Percentiles rank a stretch among this genome's conserved stretches.
Evolutionary conservation across 176 grass and related monocot species (phyloP).

Genomic region (Leersia perrieri): DNA sequence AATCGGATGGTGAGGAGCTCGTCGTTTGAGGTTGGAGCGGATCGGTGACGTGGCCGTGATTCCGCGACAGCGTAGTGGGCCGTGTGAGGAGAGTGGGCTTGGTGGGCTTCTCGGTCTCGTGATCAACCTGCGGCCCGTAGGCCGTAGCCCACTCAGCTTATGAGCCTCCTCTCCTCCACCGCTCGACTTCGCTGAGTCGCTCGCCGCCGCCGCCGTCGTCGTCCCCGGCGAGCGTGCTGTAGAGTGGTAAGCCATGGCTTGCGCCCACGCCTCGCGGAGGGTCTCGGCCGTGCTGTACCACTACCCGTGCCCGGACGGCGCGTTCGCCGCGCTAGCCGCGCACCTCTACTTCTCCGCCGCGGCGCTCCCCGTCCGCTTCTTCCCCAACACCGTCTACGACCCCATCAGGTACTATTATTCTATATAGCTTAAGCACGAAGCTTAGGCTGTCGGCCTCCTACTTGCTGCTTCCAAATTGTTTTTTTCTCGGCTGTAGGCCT

Average conservation of each 20-base stretch:
- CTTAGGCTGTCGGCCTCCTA: neutral
- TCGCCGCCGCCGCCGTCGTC: neutral
- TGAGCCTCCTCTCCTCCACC: neutral
- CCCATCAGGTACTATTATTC: slow-evolving; percentile 67
- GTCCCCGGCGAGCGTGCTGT: neutral
- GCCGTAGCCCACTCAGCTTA: neutral
- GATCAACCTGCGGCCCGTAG: neutral
- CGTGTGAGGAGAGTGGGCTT: neutral
- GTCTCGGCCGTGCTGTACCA: slow-evolving; percentile 85
- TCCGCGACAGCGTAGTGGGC: too few species aligned
- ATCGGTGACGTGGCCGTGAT: slow-evolving; percentile 43
- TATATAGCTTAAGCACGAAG: neutral
- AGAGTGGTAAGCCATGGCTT: slow-evolving; percentile 15
- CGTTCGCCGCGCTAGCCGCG: slow-evolving; percentile 83
- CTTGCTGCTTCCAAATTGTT: neutral
- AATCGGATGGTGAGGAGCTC: neutral
- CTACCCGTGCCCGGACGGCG: slow-evolving; percentile 93
- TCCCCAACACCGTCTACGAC: slow-evolving; percentile 89
- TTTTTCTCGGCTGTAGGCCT: neutral
- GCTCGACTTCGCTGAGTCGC: neutral
- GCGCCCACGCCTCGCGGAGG: slow-evolving; percentile 33
- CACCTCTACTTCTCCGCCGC: slow-evolving; percentile 91
- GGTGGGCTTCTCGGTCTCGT: neutral
- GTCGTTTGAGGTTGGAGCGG: neutral
- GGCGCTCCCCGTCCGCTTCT: slow-evolving; percentile 65